Percentiles rank a stretch among this genome's conserved stretches.
These are phyloP conservation scores for Sarocladiaceae sp. DNA, from an alignment of 2,329 filamentous ascomycete genomes.

Conservation along the genomic window DNA sequence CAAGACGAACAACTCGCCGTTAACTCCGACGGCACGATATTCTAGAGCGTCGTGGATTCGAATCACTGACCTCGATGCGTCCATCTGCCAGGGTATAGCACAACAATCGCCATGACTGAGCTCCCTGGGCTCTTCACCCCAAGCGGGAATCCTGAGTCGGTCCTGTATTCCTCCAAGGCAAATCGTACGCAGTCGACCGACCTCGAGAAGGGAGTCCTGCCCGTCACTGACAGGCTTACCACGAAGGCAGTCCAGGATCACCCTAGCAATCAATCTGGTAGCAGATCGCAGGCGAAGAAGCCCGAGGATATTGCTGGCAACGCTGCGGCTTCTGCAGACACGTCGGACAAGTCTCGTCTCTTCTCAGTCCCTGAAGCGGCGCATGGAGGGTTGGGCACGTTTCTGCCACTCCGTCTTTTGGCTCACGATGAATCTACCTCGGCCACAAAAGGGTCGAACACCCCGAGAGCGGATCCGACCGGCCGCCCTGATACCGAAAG, in stretches of 20 bases:
- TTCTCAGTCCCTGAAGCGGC: background rate
- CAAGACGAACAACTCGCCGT: too few species aligned
- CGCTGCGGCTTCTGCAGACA: background rate
- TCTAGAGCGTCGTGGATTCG: too few species aligned
- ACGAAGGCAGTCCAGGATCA: too few species aligned
- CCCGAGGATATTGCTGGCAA: too few species aligned
- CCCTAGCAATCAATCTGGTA: background rate
- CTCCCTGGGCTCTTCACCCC: background rate
- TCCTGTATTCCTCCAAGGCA: background rate
- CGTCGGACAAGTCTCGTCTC: background rate
- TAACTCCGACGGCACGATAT: too few species aligned
- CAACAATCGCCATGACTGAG: too few species aligned
- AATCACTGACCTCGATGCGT: too few species aligned
- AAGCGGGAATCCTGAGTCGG: background rate
- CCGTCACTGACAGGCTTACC: too few species aligned
- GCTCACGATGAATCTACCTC: background rate
- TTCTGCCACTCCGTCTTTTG: background rate
- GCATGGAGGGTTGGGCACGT: background rate
- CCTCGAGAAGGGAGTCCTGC: constrained; percentile 2
- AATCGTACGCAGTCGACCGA: background rate
- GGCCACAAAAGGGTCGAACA: background rate
- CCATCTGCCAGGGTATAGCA: too few species aligned
- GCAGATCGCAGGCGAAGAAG: background rate
- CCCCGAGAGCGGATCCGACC: background rate
- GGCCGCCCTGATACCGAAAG: background rate